Evolutionary conservation across 2,329 filamentous ascomycete genomes (phyloP).

Genomic region (Fusarium mexicanum): DNA sequence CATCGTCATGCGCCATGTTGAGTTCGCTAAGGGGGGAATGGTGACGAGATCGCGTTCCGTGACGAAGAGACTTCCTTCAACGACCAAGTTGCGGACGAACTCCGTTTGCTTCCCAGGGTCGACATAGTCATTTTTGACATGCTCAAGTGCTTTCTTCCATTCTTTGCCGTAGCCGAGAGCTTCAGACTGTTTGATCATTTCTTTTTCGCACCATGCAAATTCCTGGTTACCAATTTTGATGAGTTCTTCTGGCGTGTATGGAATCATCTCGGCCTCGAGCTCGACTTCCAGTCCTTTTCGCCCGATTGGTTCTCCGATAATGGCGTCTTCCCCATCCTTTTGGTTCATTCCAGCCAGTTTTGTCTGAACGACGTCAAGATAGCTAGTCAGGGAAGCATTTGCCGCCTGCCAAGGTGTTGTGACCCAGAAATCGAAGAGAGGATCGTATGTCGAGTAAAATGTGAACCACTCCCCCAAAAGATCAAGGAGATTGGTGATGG

Average conservation of each 20-base stretch:
- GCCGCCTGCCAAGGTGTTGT: slow-evolving; percentile 26
- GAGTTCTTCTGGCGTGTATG: slow-evolving; percentile 16
- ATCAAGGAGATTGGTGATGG: slow-evolving; percentile 5
- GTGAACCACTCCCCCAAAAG: slow-evolving; percentile 19
- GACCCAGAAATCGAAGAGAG: slow-evolving; percentile 30
- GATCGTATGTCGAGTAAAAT: slow-evolving; percentile 30
- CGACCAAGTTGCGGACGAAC: slow-evolving; percentile 17
- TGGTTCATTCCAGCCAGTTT: slow-evolving; percentile 18
- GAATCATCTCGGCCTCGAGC: slow-evolving; percentile 31
- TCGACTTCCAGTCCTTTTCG: slow-evolving; percentile 22
- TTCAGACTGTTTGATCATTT: slow-evolving; percentile 29
- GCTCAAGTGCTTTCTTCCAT: slow-evolving; percentile 23
- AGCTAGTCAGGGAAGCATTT: not conserved
- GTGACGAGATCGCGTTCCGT: slow-evolving; percentile 29
- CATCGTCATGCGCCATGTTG: slow-evolving; percentile 34
- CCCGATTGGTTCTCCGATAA: slow-evolving; percentile 25
- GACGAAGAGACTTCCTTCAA: slow-evolving; percentile 26
- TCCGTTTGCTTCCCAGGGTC: slow-evolving; percentile 28
- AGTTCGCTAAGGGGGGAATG: slow-evolving; percentile 14
- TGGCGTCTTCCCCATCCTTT: slow-evolving; percentile 2
- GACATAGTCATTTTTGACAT: slow-evolving; percentile 32
- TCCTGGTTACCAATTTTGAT: slow-evolving; percentile 31
- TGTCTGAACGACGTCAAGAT: slow-evolving; percentile 14
- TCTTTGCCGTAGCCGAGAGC: slow-evolving; percentile 24
- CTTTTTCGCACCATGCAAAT: slow-evolving; percentile 27